Evolutionary conservation across 2,329 filamentous ascomycete species (phyloP), one percentile per base, ranked within the genome.

Genomic region (Pseudopithomyces maydicus): DNA sequence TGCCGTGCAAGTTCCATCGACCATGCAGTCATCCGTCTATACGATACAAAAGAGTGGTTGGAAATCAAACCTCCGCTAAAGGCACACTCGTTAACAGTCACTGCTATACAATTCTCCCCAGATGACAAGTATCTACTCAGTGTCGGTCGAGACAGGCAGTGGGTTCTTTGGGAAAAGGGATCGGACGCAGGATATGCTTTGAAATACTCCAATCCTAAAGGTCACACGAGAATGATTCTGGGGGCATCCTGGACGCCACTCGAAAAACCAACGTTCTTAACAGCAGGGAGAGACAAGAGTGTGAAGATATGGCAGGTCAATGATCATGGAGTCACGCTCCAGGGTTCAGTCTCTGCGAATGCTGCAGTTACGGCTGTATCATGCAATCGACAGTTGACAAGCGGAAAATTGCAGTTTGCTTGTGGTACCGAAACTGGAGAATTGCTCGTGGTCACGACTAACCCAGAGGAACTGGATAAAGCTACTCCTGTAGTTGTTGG

Each of bases 1-100:
- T 99, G 95, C 80, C 91, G 90, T 70, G 95, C 95, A 17, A 96
- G 89, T 71, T 96, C 92, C 1, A 82, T 94, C 55, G 95, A 97
- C 74, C 95, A 99, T 73, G 95, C 95, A 42, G 93, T 98, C 38
- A 91, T 99, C 67, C 87, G 95, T 19, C 77, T 99, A 7, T 98
- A 96, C 71, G 92, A 96, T 72, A 95, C 93, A 12, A 84, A 82
- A 33, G 85, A 85, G 43, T 99, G 95, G 95, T 89, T 91, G 17
- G 92, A 99, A 77, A 80, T 97, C 41, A 88, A 86, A 57, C 93
- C 94, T 2, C 85, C 94, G 0, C 82, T 99, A 29, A 84, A 86
- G n/a, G 90, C 90, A 1, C 95, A 99, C 77, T 87, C 90, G 0
- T 82, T 98, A 52, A 99, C 95, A 0, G 89, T 93, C 22, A 94